Base-by-base conservation (phyloP, 2,329 filamentous ascomycete genomes). In the Macroventuria anomochaeta region DNA sequence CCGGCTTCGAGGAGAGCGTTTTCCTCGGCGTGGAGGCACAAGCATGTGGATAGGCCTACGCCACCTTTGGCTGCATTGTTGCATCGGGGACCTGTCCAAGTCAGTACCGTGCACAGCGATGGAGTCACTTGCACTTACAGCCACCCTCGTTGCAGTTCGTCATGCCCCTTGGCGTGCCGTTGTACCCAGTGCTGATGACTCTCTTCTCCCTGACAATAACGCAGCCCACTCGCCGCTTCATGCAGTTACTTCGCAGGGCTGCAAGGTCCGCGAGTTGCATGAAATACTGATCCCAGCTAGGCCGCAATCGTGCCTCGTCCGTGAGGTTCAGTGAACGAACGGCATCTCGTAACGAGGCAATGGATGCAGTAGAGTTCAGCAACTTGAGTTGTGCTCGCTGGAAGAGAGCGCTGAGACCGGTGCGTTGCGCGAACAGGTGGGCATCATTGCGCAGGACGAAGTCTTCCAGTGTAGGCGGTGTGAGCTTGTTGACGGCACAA, bases 21-120 rank as follows among this genome's bases (percentile, higher is more conserved):
- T 77, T 99, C 95, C 79, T 99, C 95, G 0, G 95, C 95, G 74
- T 99, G 95, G n/a, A 99, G 85, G 74, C 95, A 99, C 42, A 97
- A 82, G 70, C 95, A 99, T 5, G 93, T 96, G 4, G 88, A 86
- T 17, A 99, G 82, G 0, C 85, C 87, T 38, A 87, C 82, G 20
- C 95, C 95, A 21, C 83, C 84, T 25, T 83, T 83, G 50, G 85
- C 82, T 5, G 86, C 89, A 46, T 84, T 83, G 74, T 99, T 97
- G 76, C 95, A 99, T 41, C 95, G 84, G 10, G 81, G 77, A 63
- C 81, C 80, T 83, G 49, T 12, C 8, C 10, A 3, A 11, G 33
- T 53, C 32, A 56, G 61, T 17, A 54, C 26, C 8, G 6, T 18
- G 10, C 5, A 11, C 11, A 11, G 13, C 7, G 13, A 26, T 15